Evolutionary conservation across 2,329 filamentous ascomycete species (phyloP), one percentile per base, ranked within the genome.

Genomic region (Xylaria digitata): DNA sequence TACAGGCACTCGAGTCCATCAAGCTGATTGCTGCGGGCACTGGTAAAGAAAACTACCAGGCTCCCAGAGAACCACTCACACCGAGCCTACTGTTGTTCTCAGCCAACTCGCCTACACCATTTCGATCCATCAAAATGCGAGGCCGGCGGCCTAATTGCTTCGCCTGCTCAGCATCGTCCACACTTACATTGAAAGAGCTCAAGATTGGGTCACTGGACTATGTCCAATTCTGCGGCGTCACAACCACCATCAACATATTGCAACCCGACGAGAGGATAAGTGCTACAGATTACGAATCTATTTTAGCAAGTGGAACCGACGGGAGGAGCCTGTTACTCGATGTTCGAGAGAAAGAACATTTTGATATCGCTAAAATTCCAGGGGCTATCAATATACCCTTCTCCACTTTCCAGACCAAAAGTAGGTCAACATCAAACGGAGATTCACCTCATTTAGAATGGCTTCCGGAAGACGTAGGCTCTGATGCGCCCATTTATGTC

Each of bases 1-100:
- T 98, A 63, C 96, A 98, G 81, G 95, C 96, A 0, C 82, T 97
- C 1, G 94, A 98, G 80, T 89, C 93, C 0, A 89, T 98, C 74
- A 96, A 96, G 77, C 79, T 97, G n/a, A 84, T 97, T 17, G 85
- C 87, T 0, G 74, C 81, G 34, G 77, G 75, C 2, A 73, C 73
- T 6, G 65, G 74, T 8, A 74, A 77, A 6, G 69, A 64, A 17
- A 52, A 61, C 7, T 70, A 70, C 63, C 32, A 54, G 5, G 42
- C 19, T 34, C 53, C 49, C 8, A 72, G 68, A 49, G 62, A 69
- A 8, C 61, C 75, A 4, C 63, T 71, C 0, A 76, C 75, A 5
- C 78, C 76, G 13, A 78, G 74, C 3, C 53, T 85, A 61, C 76
- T 88, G 6, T 76, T 88, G 0, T 84, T 88, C 60, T 86, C 84